Conservation (phyloP, 345 rosid species). For the Brassica nigra region DNA sequence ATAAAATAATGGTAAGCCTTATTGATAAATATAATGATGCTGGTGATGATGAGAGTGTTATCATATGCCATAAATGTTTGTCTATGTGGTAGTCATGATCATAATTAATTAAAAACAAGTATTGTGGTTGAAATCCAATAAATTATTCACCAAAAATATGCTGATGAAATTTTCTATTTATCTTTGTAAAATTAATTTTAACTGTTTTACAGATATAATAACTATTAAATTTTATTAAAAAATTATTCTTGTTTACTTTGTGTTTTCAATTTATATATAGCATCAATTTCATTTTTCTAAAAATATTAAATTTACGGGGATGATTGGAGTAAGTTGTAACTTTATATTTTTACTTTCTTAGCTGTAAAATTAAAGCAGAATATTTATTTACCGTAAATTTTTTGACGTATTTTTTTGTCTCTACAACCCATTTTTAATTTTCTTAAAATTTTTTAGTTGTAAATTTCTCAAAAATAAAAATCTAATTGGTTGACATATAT, state of each 20-base stretch:
- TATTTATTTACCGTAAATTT: too few relatives aligned
- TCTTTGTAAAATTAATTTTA: background rate
- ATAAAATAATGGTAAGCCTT: background rate
- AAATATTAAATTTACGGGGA: too few relatives aligned
- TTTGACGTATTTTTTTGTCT: too few relatives aligned
- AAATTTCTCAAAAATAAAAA: too few relatives aligned
- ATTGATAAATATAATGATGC: slow-evolving; percentile 1
- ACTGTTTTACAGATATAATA: background rate
- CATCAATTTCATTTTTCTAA: background rate
- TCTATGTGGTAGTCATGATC: slow-evolving; percentile 4
- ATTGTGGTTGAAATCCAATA: background rate
- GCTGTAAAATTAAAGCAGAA: too few relatives aligned
- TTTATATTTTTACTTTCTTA: too few relatives aligned
- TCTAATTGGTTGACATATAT: too few relatives aligned
- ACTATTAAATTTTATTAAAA: background rate
- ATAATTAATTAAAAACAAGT: background rate
- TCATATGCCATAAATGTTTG: slow-evolving; percentile 28
- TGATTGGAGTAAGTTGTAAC: too few relatives aligned
- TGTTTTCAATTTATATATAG: background rate
- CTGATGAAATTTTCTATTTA: background rate
- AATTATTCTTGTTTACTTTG: background rate
- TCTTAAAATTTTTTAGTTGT: too few relatives aligned
- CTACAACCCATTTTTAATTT: too few relatives aligned
- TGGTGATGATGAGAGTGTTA: slow-evolving; percentile 13
- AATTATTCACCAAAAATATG: background rate